Evolutionary conservation across 176 grass and related monocot genomes (phyloP).

Genomic region (Eleusine coracana): DNA sequence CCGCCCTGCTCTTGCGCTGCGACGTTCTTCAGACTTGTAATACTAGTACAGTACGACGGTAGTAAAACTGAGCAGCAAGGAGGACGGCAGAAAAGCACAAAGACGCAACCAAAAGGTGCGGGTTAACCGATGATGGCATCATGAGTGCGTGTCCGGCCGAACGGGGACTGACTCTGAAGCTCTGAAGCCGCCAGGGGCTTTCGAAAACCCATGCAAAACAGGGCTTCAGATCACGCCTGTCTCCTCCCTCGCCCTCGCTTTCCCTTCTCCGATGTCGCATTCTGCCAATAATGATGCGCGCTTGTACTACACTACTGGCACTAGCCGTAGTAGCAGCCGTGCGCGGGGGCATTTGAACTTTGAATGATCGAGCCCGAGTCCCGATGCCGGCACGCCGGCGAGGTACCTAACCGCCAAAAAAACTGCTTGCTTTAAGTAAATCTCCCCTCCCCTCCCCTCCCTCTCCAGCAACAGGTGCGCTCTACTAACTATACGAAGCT

Average conservation of each 20-base stretch:
- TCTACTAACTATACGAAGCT: neutral
- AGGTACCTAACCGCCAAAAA: conserved; percentile 44
- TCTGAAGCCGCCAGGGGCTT: conserved; percentile 46
- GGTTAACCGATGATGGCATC: conserved; percentile 31
- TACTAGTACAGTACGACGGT: no score
- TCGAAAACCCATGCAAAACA: conserved; percentile 45
- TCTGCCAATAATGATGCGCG: neutral
- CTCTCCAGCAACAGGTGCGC: no score
- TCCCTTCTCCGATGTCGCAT: conserved; percentile 11
- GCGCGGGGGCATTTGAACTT: neutral
- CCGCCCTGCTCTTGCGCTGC: neutral
- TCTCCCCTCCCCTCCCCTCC: neutral
- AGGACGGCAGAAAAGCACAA: conserved; percentile 32
- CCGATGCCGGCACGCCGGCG: conserved; percentile 25
- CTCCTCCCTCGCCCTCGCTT: neutral
- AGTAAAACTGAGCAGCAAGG: neutral
- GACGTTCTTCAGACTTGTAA: neutral
- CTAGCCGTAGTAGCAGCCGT: neutral
- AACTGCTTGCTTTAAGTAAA: conserved; percentile 34
- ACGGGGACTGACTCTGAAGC: conserved; percentile 11
- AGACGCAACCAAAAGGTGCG: neutral
- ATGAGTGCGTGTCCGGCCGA: conserved; percentile 18
- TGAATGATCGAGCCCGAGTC: conserved; percentile 38
- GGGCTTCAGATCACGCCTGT: conserved; percentile 52
- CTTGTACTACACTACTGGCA: neutral